Conservation (phyloP, 2,329 filamentous ascomycete species). For the Amesomyces nigricolor region DNA sequence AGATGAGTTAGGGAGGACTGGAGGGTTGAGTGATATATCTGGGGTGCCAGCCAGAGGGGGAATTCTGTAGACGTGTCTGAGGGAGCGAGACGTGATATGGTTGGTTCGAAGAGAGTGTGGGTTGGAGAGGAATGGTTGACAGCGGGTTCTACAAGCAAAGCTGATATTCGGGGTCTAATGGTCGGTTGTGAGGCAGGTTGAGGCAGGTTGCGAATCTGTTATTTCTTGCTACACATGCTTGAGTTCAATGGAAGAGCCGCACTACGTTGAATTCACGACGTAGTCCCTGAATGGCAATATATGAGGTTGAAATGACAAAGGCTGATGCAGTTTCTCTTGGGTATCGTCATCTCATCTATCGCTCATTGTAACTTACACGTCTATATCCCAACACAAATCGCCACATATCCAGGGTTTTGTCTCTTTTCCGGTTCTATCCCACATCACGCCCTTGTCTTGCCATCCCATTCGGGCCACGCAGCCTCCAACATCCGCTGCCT, state of each 20-base stretch:
- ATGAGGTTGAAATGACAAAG: neutral
- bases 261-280: too few relatives aligned
- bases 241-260: too few relatives aligned
- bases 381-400: neutral
- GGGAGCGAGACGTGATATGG: neutral
- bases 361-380: neutral
- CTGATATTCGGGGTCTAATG: too few relatives aligned
- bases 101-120: neutral
- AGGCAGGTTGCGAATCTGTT: too few relatives aligned
- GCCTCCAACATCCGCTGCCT: constrained; percentile 30
- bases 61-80: too few relatives aligned
- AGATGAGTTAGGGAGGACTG: too few relatives aligned
- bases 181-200: too few relatives aligned
- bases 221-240: too few relatives aligned
- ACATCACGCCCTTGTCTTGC: neutral
- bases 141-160: neutral
- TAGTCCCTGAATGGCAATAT: neutral
- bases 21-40: too few relatives aligned
- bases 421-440: neutral
- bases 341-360: neutral
- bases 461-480: constrained; percentile 25
- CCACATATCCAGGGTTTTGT: neutral
- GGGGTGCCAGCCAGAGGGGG: too few relatives aligned
- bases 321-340: neutral
- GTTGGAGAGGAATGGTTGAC: neutral